Evolutionary conservation across 352 stramenopile species (phyloP), one percentile per base, ranked within the genome.

Genomic region (Globisporangium solare): DNA sequence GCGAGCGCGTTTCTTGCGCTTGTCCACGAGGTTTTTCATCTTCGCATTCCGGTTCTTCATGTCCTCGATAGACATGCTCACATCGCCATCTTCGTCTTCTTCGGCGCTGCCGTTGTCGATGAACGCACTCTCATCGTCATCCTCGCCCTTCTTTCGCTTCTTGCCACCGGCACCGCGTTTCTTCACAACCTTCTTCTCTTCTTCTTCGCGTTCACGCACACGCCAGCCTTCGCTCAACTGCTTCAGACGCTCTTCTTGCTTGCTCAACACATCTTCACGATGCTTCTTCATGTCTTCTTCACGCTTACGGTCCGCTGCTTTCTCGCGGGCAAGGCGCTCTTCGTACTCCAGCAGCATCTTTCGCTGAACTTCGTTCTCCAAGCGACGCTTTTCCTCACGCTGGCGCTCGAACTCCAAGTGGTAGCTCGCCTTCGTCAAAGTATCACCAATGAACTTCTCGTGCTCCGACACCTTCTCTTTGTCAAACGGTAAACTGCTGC

Each of bases 391-490:
- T 18, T 94, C 86, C 39, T 95, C 86, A 22, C 87, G 86, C 59
- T 95, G 86, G 14, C 83, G 82, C 57, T 95, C 86, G 46, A 94
- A 95, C 67, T 95, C 86, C 72, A 95, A 82, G 66, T 95, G 86
- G 60, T 89, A 90, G 62, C 79, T 92, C 0, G 86, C 86, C 59
- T 95, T 95, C 3, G 79, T 91, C 35, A 95, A 63, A 6, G 86
- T 95, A 51, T 95, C 86, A 5, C 74, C 75, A 58, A 83, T 93
- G 58, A 94, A 95, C 58, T 92, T 92, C 43, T 89, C 86, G 63
- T 95, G 86, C 53, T 95, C 86, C 13, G 74, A 80, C 7, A 92
- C 75, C 61, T 95, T 95, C 52, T 95, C 86, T 66, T 92, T 89
- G 54, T 94, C 86, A 31, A 93, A 94, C 8, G 78, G 79, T 41